Conservation (phyloP, 306 rosid genomes). For the Glycine latifolia region DNA sequence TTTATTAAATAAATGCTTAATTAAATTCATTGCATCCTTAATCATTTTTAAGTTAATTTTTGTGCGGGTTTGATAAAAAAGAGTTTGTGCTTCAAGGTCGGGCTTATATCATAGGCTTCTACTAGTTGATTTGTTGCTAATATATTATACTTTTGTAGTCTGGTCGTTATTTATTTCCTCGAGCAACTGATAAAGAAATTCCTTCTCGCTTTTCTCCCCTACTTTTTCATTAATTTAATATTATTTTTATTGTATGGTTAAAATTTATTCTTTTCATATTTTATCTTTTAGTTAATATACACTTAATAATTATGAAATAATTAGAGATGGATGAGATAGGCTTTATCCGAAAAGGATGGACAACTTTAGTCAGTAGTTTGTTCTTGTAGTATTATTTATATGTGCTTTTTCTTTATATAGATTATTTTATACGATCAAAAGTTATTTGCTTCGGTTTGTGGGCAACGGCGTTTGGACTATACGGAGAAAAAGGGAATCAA, state of each 20-base stretch:
- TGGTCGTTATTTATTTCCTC: neutral
- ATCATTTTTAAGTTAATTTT: too few relatives aligned
- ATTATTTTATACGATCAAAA: neutral
- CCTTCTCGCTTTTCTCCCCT: neutral
- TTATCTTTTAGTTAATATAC: neutral
- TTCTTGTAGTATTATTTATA: neutral
- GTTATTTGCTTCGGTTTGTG: constrained; percentile 14
- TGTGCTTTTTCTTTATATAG: neutral
- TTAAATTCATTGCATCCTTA: too few relatives aligned
- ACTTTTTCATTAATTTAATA: neutral
- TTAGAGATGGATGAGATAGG: constrained; percentile 8
- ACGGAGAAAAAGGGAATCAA: constrained; percentile 1
- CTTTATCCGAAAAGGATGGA: constrained; percentile 10
- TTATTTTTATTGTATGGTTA: neutral
- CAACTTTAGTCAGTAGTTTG: constrained; percentile 17
- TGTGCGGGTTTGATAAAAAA: too few relatives aligned
- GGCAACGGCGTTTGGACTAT: constrained; percentile 9
- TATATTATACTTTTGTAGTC: neutral
- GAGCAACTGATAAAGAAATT: neutral
- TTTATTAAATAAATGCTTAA: too few relatives aligned
- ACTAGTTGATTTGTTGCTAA: too few relatives aligned
- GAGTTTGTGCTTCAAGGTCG: too few relatives aligned
- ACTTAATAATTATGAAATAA: constrained; percentile 37
- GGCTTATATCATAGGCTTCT: too few relatives aligned
- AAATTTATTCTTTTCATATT: neutral